Conservation (phyloP, 2,329 filamentous ascomycete species). For the Westerdykella aurantiaca region DNA sequence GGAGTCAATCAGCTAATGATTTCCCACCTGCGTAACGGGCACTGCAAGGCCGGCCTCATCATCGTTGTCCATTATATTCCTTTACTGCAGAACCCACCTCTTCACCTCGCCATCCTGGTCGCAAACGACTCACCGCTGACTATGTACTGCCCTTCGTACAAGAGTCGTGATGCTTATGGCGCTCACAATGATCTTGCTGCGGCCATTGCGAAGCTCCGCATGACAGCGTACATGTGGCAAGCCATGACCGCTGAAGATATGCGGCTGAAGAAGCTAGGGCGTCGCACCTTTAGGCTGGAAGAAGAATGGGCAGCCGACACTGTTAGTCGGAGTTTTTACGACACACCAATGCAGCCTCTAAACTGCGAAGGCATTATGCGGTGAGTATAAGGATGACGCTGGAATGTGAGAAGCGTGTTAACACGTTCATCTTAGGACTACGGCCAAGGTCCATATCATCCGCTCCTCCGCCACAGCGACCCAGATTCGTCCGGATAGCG, state of each 20-base stretch:
- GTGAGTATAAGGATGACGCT: neutral
- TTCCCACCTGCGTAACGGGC: constrained; percentile 16
- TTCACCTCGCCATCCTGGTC: constrained; percentile 32
- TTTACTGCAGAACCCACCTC: constrained; percentile 26
- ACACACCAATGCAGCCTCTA: constrained; percentile 6
- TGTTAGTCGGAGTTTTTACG: constrained; percentile 17
- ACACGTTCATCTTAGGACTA: constrained; percentile 3
- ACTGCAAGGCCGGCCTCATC: constrained; percentile 7
- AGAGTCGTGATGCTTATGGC: constrained; percentile 18
- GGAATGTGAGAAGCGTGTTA: too few relatives aligned
- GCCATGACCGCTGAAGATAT: constrained; percentile 31
- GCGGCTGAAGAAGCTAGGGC: constrained; percentile 19
- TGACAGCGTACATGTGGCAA: constrained; percentile 34
- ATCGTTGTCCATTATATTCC: constrained; percentile 24
- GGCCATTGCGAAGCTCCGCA: constrained; percentile 29
- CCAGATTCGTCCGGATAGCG: constrained; percentile 13
- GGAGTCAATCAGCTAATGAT: constrained; percentile 20
- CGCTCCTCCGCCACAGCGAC: constrained; percentile 19
- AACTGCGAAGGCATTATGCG: constrained; percentile 14
- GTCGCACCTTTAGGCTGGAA: constrained; percentile 28
- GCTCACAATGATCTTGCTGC: constrained; percentile 26
- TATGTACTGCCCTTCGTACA: constrained; percentile 27
- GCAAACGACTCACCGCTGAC: constrained; percentile 27
- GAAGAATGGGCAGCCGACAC: constrained; percentile 27
- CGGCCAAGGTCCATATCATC: constrained; percentile 25